A percentile compares a stretch with the other conserved stretches of the same genome.
phyloP scores from a whole-genome alignment of 352 stramenopile genomes.

The Thraustochytrium striatum region DNA sequence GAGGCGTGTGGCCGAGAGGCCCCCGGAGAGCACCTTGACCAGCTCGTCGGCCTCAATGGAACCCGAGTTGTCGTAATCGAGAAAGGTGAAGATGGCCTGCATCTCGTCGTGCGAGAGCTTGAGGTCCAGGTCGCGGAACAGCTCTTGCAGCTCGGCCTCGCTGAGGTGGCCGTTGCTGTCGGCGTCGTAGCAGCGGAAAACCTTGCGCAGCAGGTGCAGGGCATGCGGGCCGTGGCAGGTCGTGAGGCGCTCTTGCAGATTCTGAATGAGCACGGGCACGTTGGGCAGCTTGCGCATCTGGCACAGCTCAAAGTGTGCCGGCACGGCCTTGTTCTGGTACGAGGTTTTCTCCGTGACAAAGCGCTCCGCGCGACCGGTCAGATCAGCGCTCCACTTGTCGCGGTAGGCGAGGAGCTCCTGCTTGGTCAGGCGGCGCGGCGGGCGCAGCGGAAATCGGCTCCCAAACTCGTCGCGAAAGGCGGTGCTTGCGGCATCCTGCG shows the following conservation, averaged over 20 bases:
- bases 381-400: not conserved
- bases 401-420: not conserved
- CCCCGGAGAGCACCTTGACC: not conserved
- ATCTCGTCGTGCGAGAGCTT: conserved; percentile 27
- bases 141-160: conserved; percentile 8
- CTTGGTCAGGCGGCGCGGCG: not conserved
- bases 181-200: conserved; percentile 13
- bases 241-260: not conserved
- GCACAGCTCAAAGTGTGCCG: not conserved
- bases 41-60: conserved; percentile 3
- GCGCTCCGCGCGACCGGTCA: not conserved
- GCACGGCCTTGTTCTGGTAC: not conserved
- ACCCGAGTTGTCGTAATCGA: conserved; percentile 27
- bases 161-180: not conserved
- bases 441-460: not conserved
- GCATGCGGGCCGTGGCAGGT: not conserved
- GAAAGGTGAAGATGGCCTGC: not conserved
- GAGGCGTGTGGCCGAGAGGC: not conserved
- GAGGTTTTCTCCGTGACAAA: conserved; percentile 21
- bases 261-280: conserved; percentile 17
- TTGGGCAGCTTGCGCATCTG: conserved; percentile 13
- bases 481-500: not conserved
- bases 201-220: conserved; percentile 5
- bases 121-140: conserved; percentile 11
- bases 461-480: conserved; percentile 9